phyloP scores from a whole-genome alignment of 306 rosid genomes.

The Glycine soja region DNA sequence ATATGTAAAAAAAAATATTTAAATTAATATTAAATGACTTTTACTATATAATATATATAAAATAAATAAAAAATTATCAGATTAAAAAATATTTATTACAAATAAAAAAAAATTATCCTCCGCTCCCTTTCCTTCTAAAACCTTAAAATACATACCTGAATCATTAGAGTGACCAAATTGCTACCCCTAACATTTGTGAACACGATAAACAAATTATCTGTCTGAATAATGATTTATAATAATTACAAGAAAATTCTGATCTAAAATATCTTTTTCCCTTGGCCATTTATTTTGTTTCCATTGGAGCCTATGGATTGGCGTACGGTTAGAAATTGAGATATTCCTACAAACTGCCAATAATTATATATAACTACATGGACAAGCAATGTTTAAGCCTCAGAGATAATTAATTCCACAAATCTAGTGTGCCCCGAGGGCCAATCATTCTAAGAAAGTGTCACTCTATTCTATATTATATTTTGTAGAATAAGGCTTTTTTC shows the following conservation, averaged over 20 bases:
- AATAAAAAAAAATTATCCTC: background rate
- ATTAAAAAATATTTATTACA: no score
- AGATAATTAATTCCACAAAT: conserved; percentile 39
- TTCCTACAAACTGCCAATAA: conserved; percentile 37
- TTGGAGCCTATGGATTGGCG: conserved; percentile 14
- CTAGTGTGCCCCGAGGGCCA: conserved; percentile 15
- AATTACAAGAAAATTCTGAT: background rate
- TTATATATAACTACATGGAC: conserved; percentile 33
- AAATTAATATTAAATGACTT: no score
- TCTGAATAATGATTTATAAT: conserved; percentile 12
- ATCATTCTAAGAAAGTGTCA: no score
- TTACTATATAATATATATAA: no score
- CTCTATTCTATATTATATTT: conserved; percentile 4
- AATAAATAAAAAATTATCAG: no score
- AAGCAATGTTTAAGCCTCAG: conserved; percentile 1
- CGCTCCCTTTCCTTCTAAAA: background rate
- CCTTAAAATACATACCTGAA: conserved; percentile 43
- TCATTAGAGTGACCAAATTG: no score
- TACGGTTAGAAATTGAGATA: conserved; percentile 35
- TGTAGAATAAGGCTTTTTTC: conserved; percentile 36
- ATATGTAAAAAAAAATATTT: no score
- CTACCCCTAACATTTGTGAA: conserved; percentile 50
- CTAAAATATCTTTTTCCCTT: conserved; percentile 12
- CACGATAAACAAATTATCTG: background rate
- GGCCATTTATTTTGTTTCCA: conserved; percentile 27